Base-by-base conservation (phyloP, 768 basidiomycete genomes). In the Xerocomellus dryophilus region DNA sequence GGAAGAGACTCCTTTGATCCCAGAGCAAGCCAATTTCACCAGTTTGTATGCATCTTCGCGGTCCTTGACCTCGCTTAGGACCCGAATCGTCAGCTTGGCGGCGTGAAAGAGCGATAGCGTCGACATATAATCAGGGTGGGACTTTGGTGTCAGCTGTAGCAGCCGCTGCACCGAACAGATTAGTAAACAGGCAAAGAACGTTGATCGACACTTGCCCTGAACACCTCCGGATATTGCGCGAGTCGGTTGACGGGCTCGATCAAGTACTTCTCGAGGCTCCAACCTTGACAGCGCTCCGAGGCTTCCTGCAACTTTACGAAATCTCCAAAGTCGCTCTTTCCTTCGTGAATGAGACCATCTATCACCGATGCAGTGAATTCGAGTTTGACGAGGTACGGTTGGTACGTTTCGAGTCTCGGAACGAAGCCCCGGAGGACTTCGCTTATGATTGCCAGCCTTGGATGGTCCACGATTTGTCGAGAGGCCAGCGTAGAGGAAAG, bases 31-130 rank as follows among this genome's bases (percentile, higher is more conserved):
- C 18, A 76, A 69, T 66, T 88, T 88, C 32, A 90, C 74, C 35
- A 82, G 70, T n/a, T 85, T 83, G 65, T 94, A 91, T 56, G 93
- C 90, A 47, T 93, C 90, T 68, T 95, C 93, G 18, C 90, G 81
- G 11, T 79, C 71, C 64, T 94, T 93, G 58, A 95, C 91, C 62
- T 93, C 92, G 38, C 85, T 84, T 72, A 97, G 81, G 3, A 87
- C 85, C 25, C 83, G 81, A 54, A 95, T 84, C 40, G 86, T 79
- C 58, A 85, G 72, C 54, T 89, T 83, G 17, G 84, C 86, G 3
- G 85, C 80, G 55, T 85, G 81, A 21, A 85, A 72, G 55, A 83
- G 77, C 15, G 81, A 84, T 47, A 88, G 74, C 0, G 86, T 84
- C 2, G 85, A 73, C 34, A 91, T 65, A 63, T 90, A 85, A 61